Evolutionary conservation across 2,329 filamentous ascomycete genomes (phyloP), one percentile per base, ranked within the genome.

Genomic region (Alternaria brassicicola): DNA sequence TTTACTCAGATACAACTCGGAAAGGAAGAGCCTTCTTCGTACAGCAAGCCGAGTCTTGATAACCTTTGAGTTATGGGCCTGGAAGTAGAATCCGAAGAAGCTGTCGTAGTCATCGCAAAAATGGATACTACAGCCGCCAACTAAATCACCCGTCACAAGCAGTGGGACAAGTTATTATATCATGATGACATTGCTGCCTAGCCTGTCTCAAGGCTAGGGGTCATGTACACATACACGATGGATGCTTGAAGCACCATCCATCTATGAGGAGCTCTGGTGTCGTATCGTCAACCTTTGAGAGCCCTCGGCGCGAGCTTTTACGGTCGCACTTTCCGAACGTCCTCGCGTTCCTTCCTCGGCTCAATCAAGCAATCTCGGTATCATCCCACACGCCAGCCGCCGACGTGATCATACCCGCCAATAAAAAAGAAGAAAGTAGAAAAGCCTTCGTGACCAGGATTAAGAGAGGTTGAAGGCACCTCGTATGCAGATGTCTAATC

Each of bases 401-500:
- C 65, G 41, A 55, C 64, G 54, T 66, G 57, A 65, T 73, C 70
- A 66, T 72, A 73, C 66, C 64, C 59, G 35, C 59, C 13, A 57
- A 62, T 41, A 57, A 63, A 50, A 64, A 57, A 63, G 62, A 72
- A 50, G 39, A 54, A 39, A 57, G 55, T 54, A 65, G 56, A 65
- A 58, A 68, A 64, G 64, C 63, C 66, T 64, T 62, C 65, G 41
- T 62, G 47, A 66, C 61, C 55, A 64, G 62, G 64, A 72, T 75
- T 74, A 76, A 57, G 59, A 63, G 67, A 67, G 64, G 60, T 53
- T 58, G 47, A 58, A 64, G 56, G 62, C 66, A 65, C 63, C 68
- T 61, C 65, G 62, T 55, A 63, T 71, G 66, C 71, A 67, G 62
- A 69, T 70, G 68, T 75, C 71, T 72, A 72, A 64, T 69, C 65